Conservation (phyloP, 106 monocot genomes). For the Dendrobium catenatum region DNA sequence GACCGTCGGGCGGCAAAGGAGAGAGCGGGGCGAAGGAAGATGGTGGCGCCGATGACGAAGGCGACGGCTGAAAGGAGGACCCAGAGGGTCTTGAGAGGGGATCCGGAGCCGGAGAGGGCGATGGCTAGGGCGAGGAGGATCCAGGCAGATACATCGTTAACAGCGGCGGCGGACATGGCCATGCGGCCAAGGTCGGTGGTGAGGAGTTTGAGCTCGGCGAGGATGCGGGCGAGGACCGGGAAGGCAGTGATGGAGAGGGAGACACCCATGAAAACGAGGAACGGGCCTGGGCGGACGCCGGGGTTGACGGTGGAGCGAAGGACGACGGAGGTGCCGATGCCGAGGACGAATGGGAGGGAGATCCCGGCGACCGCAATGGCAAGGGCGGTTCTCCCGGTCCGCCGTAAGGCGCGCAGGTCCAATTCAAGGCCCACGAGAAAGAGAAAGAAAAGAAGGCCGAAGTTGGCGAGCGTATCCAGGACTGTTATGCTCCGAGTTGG, state of each 20-base stretch:
- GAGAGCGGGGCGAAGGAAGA: constrained; percentile 19
- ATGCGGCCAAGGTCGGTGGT: constrained; percentile 45
- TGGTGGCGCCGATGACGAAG: constrained; percentile 12
- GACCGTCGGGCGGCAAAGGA: constrained; percentile 20
- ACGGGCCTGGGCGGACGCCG: constrained; percentile 15
- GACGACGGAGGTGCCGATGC: constrained; percentile 33
- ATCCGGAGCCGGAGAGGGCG: constrained; percentile 33
- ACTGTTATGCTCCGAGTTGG: constrained; percentile 24
- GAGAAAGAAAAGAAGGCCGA: constrained; percentile 42
- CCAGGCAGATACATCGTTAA: constrained; percentile 43
- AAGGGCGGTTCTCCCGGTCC: constrained; percentile 27
- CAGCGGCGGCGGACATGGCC: constrained; percentile 46
- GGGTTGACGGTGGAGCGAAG: constrained; percentile 22
- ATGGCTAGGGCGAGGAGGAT: constrained; percentile 36
- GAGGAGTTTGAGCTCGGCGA: constrained; percentile 47
- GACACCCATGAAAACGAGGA: constrained; percentile 49
- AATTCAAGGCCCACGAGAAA: constrained; percentile 46
- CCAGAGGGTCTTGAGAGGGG: constrained; percentile 28
- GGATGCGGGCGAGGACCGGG: constrained; percentile 43
- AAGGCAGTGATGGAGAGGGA: constrained; percentile 43
- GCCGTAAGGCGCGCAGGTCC: constrained; percentile 35
- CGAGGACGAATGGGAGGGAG: constrained; percentile 34
- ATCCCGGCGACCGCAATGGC: constrained; percentile 41
- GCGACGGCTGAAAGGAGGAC: constrained; percentile 29
- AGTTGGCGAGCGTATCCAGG: constrained; percentile 41